Evolutionary conservation across 148 eudicot species (phyloP).

Genomic region (Diospyros kaki): DNA sequence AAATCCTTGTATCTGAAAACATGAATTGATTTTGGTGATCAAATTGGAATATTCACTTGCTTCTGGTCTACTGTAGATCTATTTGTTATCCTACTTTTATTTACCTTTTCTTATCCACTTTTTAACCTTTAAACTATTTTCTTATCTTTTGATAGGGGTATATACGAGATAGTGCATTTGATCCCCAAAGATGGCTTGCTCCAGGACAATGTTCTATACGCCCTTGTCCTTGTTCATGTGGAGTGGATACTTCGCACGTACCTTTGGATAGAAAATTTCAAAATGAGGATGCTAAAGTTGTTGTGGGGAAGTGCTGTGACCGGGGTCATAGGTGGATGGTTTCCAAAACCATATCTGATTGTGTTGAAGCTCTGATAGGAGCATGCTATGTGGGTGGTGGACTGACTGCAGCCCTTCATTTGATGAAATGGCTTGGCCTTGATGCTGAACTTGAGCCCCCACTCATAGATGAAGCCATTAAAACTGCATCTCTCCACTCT

Average conservation of each 20-base stretch:
- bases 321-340: constrained; percentile 93
- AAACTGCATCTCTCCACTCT: constrained; percentile 50
- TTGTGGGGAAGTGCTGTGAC: constrained; percentile 77
- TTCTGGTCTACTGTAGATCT: no score
- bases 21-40: no score
- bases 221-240: constrained; percentile 74
- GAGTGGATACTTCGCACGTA: constrained; percentile 55
- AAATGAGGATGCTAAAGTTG: constrained; percentile 40
- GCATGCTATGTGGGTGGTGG: constrained; percentile 96
- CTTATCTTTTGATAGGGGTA: constrained; percentile 39
- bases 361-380: constrained; percentile 96
- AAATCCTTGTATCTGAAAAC: no score
- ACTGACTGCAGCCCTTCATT: constrained; percentile 61
- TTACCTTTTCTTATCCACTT: no score
- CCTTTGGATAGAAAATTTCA: constrained; percentile 55
- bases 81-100: no score
- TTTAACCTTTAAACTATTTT: neutral
- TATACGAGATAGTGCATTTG: constrained; percentile 86
- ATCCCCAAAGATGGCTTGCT: constrained; percentile 88
- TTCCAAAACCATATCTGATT: constrained; percentile 83
- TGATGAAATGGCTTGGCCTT: constrained; percentile 90
- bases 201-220: constrained; percentile 79
- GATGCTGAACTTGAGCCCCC: constrained; percentile 48
- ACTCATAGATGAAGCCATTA: constrained; percentile 56
- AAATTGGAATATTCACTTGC: no score